phyloP scores from a whole-genome alignment of 106 monocot species.

The Platanthera zijinensis region DNA sequence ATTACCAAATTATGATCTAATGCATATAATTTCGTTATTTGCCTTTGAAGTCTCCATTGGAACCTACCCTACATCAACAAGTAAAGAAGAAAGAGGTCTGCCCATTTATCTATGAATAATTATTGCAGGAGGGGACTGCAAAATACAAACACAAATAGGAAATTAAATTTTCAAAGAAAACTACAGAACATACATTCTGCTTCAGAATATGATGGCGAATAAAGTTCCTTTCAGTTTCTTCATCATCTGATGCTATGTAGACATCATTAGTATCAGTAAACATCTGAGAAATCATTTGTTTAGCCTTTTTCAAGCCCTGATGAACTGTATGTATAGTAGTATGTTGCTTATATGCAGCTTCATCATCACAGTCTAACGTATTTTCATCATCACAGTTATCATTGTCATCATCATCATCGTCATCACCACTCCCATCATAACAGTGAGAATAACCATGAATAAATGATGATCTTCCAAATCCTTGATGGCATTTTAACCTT shows the following conservation, averaged over 20 bases:
- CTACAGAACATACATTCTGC: conserved; percentile 39
- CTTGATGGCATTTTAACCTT: conserved; percentile 32
- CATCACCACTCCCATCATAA: conserved; percentile 23
- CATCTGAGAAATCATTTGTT: conserved; percentile 74
- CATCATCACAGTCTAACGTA: conserved; percentile 22
- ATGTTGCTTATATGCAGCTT: conserved; percentile 16
- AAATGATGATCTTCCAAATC: conserved; percentile 18
- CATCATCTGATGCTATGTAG: conserved; percentile 78
- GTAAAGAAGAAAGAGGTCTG: too few relatives aligned
- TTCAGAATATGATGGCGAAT: conserved; percentile 45
- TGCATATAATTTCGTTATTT: too few relatives aligned
- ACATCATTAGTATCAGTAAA: conserved; percentile 61
- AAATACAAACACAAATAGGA: neutral
- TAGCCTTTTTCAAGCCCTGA: conserved; percentile 41
- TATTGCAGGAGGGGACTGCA: neutral
- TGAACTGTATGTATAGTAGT: conserved; percentile 14
- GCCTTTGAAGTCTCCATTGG: too few relatives aligned
- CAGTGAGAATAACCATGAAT: conserved; percentile 24
- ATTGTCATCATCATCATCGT: conserved; percentile 29
- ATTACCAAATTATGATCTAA: too few relatives aligned
- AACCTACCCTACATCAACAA: too few relatives aligned
- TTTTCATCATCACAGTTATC: conserved; percentile 30
- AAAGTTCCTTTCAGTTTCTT: conserved; percentile 60
- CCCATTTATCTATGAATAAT: neutral
- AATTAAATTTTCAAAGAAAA: neutral